Evolutionary conservation across 2,329 filamentous ascomycete species (phyloP), one percentile per base, ranked within the genome.

Genomic region (Penicillium occitanis): DNA sequence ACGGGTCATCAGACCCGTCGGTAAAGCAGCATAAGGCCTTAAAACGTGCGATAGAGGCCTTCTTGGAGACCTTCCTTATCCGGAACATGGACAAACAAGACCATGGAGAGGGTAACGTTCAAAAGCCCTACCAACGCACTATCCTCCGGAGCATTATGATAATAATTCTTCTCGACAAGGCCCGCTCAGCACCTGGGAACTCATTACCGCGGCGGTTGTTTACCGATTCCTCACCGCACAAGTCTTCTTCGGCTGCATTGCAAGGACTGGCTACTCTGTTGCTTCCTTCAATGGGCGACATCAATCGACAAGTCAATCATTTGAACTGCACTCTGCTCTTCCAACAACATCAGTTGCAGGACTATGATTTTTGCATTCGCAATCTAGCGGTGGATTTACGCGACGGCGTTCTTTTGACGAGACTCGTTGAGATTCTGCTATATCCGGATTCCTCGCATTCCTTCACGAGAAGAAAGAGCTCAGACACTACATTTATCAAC

Each of bases 331-430:
- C 80, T n/a, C 75, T 88, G 25, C 72, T 73, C 3, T 82, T 86
- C 71, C 75, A 80, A 7, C 87, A 90, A 71, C 81, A 84, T 67
- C 81, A 83, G 2, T 78, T 89, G 5, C 81, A 87, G 68, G 87
- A 90, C 73, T 86, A 86, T 68, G 76, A 80, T 0, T 89, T 87
- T 71, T 76, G 76, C 46, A 83, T 90, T 64, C 77, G 80, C 8
- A 89, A 89, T 69, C 79, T 90, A 28, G 87, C 87, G 0, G 81
- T 87, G 8, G 87, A 89, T 70, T 77, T 90, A 25, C 82, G 87
- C 40, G 85, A 89, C 71, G 87, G 88, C 1, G 80, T 89, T 8
- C 77, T 85, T 53, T 74, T 90, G n/a, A 84, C 85, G 5, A 82
- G 84, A 61, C 78, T 89, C 10, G 84, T 87, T 0, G 88, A 90